Conservation (phyloP, 179 eudicot genomes). For the Beta lomatogona region DNA sequence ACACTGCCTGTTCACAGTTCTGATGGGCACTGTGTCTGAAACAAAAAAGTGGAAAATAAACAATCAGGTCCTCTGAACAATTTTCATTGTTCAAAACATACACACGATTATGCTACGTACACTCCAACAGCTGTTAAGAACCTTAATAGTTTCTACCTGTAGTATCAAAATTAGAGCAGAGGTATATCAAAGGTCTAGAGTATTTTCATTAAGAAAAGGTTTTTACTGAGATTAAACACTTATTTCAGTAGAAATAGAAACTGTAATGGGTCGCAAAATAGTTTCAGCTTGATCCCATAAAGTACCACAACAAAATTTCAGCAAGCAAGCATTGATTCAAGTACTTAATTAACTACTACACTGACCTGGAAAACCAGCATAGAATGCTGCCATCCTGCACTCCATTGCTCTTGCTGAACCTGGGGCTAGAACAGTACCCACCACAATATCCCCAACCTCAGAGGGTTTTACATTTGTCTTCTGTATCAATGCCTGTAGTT, state of each 20-base stretch:
- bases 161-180: neutral
- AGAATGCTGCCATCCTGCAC: conserved; percentile 96
- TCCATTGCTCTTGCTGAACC: conserved; percentile 88
- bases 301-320: neutral
- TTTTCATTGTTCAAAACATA: neutral
- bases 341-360: neutral
- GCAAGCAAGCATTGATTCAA: neutral
- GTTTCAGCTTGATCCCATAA: neutral
- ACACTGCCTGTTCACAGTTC: conserved; percentile 98
- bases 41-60: conserved; percentile 10
- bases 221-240: neutral
- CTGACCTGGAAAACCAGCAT: conserved; percentile 96
- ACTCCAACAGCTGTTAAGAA: neutral
- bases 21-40: conserved; percentile 82
- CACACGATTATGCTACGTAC: neutral
- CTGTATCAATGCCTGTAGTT: conserved; percentile 71
- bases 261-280: neutral
- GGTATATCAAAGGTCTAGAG: neutral
- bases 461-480: conserved; percentile 74
- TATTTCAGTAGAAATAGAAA: neutral
- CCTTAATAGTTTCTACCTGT: neutral
- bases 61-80: conserved; percentile 2
- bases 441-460: conserved; percentile 96
- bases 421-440: conserved; percentile 89
- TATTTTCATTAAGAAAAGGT: neutral